Evolutionary conservation across 192 early-diverging fungal species (phyloP), one percentile per base, ranked within the genome.

Genomic region (Mortierella alpina): DNA sequence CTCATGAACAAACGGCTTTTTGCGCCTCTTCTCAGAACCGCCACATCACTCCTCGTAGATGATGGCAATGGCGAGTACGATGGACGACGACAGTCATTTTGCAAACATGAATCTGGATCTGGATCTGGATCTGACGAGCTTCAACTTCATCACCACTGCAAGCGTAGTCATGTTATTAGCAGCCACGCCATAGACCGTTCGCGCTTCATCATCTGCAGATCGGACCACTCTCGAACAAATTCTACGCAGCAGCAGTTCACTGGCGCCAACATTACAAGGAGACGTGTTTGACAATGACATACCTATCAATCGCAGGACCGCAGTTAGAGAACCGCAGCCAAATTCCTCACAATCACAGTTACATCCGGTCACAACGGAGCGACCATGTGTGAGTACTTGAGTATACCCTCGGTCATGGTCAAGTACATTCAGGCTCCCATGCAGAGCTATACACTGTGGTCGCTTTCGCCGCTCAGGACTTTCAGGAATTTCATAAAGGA

Each of bases 361-460:
- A 6, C 64, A 75, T 6, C 0, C 66, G 13, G 14, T 52, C 53
- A 48, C 64, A 6, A 15, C 63, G 39, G 75, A 79, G 44, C 44
- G 46, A 14, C 7, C 63, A 0, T 6, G 61, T 6, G 14, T 67
- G 31, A 79, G 67, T 45, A 65, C 57, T 12, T n/a, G n/a, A n/a
- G n/a, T n/a, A n/a, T n/a, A n/a, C 44, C 77, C 0, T 80, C 77
- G 0, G 46, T 80, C 17, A 39, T 72, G n/a, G 77, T 80, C 46
- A 66, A 72, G 17, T 41, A 63, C 8, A 18, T 80, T 6, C 58
- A 62, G 18, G 62, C 70, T 6, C 77, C 77, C 11, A 57, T 63
- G 14, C 77, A 72, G 18, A 80, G 77, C 66, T 80, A 55, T 63
- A 80, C 72, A 62, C 77, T 70, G 64, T 72, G 70, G 54, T 68